These are phyloP conservation scores for Penicillium mononematosum DNA, from an alignment of 495 filamentous ascomycete species.

Conservation along the genomic window DNA sequence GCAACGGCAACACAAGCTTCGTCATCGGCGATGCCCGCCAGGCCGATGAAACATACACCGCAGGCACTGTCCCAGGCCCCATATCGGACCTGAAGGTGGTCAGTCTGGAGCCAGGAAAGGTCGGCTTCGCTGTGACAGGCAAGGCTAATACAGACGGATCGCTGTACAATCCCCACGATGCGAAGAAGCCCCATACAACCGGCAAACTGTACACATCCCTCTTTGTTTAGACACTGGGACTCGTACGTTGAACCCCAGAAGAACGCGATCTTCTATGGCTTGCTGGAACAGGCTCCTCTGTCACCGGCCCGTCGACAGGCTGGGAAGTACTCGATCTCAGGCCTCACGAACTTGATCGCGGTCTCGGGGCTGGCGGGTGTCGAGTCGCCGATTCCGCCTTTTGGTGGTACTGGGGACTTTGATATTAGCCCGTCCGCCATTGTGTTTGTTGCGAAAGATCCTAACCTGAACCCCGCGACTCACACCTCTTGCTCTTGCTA, in stretches of 20 bases:
- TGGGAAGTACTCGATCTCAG: conserved; percentile 47
- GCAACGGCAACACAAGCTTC: conserved; percentile 66
- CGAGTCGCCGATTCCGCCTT: conserved; percentile 57
- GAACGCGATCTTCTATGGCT: conserved; percentile 71
- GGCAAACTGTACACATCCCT: conserved; percentile 55
- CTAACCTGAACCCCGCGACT: conserved; percentile 68
- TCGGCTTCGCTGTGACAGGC: conserved; percentile 69
- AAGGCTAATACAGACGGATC: conserved; percentile 56
- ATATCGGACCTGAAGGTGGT: conserved; percentile 75
- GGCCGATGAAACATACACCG: conserved; percentile 57
- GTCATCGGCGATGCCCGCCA: conserved; percentile 57
- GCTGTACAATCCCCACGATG: conserved; percentile 55
- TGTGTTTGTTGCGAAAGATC: conserved; percentile 84
- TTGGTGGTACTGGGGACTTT: conserved; percentile 59
- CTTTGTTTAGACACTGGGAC: conserved; percentile 67
- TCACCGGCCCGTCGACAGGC: conserved; percentile 36
- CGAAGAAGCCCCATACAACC: conserved; percentile 50
- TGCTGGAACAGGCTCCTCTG: conserved; percentile 51
- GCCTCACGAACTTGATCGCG: conserved; percentile 49
- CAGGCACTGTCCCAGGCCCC: conserved; percentile 61
- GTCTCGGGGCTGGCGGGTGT: conserved; percentile 44
- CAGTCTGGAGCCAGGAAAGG: conserved; percentile 55
- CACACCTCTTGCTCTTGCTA: conserved; percentile 71
- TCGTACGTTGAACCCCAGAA: conserved; percentile 58
- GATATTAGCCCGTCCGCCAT: conserved; percentile 58